Conservation (phyloP, 352 stramenopile genomes). For the Phytophthora sp. region DNA sequence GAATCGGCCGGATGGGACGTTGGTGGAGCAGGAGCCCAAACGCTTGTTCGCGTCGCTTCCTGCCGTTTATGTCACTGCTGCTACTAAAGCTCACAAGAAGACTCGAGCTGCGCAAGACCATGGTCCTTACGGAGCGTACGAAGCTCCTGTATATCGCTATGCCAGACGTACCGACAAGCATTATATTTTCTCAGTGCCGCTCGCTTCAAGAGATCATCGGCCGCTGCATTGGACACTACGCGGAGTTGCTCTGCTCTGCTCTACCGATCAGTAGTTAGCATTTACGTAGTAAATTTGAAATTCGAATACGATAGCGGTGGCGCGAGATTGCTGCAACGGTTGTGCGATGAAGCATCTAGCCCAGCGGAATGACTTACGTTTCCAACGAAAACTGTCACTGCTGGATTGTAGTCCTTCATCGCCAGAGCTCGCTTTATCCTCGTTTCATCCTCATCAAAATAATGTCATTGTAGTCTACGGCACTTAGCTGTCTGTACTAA, state of each 20-base stretch:
- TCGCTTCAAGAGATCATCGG: constrained; percentile 78
- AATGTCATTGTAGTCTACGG: background rate
- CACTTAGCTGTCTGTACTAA: background rate
- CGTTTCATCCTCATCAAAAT: constrained; percentile 20
- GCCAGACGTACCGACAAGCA: constrained; percentile 74
- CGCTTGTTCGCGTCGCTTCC: constrained; percentile 72
- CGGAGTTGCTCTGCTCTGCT: constrained; percentile 77
- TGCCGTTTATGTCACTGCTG: constrained; percentile 80
- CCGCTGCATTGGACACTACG: constrained; percentile 81
- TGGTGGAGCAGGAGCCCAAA: constrained; percentile 84
- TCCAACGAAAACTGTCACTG: no score
- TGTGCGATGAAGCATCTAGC: background rate
- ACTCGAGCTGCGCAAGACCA: constrained; percentile 70
- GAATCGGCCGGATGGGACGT: constrained; percentile 70
- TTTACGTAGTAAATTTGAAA: no score
- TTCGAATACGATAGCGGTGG: no score
- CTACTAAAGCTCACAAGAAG: constrained; percentile 79
- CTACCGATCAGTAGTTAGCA: constrained; percentile 48
- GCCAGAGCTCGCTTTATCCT: no score
- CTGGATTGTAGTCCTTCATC: no score
- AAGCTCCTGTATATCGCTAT: constrained; percentile 83
- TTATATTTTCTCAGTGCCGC: constrained; percentile 77
- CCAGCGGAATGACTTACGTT: no score
- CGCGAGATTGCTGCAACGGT: background rate
- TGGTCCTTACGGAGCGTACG: constrained; percentile 77